Percentiles rank a stretch among this genome's conserved stretches.
phyloP scores from a whole-genome alignment of 768 basidiomycete species.

The Lenzites betulinus region DNA sequence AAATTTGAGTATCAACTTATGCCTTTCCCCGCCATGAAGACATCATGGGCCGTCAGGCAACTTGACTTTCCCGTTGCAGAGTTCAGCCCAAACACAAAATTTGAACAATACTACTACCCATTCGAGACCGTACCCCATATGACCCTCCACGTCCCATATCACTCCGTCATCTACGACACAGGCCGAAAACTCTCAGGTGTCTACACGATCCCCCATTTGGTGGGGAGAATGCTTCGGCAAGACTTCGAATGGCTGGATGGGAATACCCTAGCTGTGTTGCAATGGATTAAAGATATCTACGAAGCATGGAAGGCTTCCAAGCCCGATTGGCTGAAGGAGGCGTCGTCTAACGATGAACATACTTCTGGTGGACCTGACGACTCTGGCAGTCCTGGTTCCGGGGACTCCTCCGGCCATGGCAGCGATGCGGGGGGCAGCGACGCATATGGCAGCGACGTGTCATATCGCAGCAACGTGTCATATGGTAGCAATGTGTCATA shows the following conservation, averaged over 20 bases:
- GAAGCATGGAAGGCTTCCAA: background rate
- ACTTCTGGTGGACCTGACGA: background rate
- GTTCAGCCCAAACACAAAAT: background rate
- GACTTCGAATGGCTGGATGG: background rate
- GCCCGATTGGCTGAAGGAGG: background rate
- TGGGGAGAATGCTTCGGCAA: background rate
- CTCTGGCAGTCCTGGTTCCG: background rate
- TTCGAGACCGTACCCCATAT: background rate
- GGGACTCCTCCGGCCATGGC: background rate
- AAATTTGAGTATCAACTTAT: background rate
- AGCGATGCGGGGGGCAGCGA: background rate
- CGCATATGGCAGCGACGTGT: no score
- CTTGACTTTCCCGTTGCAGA: background rate
- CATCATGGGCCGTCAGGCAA: background rate
- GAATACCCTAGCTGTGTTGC: background rate
- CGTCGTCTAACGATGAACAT: background rate
- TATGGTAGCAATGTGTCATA: no score
- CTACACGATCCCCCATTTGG: background rate
- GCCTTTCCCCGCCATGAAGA: background rate
- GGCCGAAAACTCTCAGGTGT: background rate
- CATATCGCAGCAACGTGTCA: no score
- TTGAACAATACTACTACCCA: background rate
- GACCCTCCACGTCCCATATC: background rate
- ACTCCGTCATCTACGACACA: background rate
- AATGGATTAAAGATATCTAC: background rate